Evolutionary conservation across 2,329 filamentous ascomycete species (phyloP), one percentile per base, ranked within the genome.

Genomic region (Myriangium duriaei): DNA sequence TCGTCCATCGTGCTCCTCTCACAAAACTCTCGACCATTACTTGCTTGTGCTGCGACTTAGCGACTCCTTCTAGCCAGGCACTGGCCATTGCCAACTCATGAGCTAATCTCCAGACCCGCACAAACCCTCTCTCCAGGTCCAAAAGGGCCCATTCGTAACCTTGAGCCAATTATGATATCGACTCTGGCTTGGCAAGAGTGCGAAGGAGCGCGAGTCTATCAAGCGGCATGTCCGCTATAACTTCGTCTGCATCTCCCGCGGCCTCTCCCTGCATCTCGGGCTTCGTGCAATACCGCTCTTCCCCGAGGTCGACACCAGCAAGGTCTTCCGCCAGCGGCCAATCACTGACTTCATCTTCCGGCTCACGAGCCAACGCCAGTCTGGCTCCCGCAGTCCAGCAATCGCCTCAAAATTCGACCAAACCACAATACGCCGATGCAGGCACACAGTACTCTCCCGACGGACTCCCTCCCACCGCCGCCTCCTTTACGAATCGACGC

Each of bases 391-490:
- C 32, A 10, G 36, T 41, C 14, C n/a, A 37, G 7, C 39, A 31
- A 30, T 41, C 39, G 26, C 39, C 32, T 5, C 26, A 33, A 16
- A 45, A 34, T 30, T 32, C 34, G 30, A 33, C 16, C 14, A 41
- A 37, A 16, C 28, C 37, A n/a, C 32, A 40, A 41, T 44, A 31
- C 55, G 60, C 61, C 41, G 66, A 72, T 59, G 61, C 60, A 21
- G 63, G 58, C 42, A 73, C 69, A 24, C 70, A 74, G 52, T 74
- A 72, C 52, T 69, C 67, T 30, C 68, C 67, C 31, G 60, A 64
- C 40, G 61, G 59, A 42, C 59, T 53, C 38, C 60, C 67, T 46
- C 59, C 65, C 42, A 65, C 66, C 37, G 59, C 53, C 11, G 6
- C 24, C 24, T 24, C 33, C 11, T 28, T 33, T 15, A 5, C 35